A percentile compares a stretch with the other conserved stretches of the same genome.
Conservation (phyloP, 2,329 filamentous ascomycete species). For the Trichophyton rubrum region DNA sequence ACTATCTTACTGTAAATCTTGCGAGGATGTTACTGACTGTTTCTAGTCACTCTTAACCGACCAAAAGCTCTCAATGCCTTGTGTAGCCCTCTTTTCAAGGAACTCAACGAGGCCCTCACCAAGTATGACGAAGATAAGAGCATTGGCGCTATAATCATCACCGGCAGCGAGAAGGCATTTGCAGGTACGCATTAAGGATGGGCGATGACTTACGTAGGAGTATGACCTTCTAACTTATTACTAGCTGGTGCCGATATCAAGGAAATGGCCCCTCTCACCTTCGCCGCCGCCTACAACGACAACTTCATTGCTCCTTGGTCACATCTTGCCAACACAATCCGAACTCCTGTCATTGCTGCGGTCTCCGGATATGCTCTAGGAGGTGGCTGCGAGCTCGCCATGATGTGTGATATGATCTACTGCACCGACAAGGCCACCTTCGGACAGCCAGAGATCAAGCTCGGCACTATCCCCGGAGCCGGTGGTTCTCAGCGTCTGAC, state of each 20-base stretch:
- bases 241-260: conserved; percentile 91
- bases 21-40: not conserved
- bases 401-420: conserved; percentile 96
- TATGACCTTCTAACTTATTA: conserved; percentile 3
- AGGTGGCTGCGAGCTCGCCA: conserved; percentile 87
- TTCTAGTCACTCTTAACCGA: conserved; percentile 74
- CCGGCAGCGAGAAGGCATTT: conserved; percentile 80
- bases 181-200: conserved; percentile 38
- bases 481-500: conserved; percentile 85
- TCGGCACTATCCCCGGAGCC: conserved; percentile 83
- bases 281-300: conserved; percentile 70
- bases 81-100: conserved; percentile 75
- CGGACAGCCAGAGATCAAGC: conserved; percentile 92
- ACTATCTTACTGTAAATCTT: not conserved
- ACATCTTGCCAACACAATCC: conserved; percentile 65
- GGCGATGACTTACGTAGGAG: not conserved
- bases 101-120: conserved; percentile 69
- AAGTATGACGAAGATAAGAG: conserved; percentile 57
- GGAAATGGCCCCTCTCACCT: conserved; percentile 90
- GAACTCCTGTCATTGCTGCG: conserved; percentile 88
- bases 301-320: conserved; percentile 97
- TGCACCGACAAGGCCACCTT: conserved; percentile 77
- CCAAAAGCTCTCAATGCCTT: conserved; percentile 94
- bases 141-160: conserved; percentile 69
- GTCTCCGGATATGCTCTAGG: conserved; percentile 91